A percentile compares a stretch with the other conserved stretches of the same genome.
Conservation (phyloP, 805 yeast species). For the Hemisphaericaspora nanyangensis region DNA sequence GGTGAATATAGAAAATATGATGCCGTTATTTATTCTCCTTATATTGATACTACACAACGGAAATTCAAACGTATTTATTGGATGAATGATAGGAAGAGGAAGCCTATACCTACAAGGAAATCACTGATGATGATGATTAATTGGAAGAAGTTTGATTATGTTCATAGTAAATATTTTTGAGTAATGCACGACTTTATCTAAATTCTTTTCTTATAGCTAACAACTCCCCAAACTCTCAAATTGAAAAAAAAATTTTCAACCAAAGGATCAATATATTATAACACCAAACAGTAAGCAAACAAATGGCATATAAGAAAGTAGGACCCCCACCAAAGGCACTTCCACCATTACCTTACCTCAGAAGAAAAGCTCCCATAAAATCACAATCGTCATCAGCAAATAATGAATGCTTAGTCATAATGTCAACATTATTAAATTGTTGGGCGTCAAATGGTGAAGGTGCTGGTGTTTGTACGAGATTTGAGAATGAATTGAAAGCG, state of each 20-base stretch:
- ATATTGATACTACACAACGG: constrained; percentile 9
- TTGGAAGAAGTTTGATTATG: neutral
- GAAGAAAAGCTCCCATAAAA: constrained; percentile 45
- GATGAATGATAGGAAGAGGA: constrained; percentile 15
- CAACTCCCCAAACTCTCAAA: neutral
- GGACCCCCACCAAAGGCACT: constrained; percentile 37
- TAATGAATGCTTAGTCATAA: constrained; percentile 72
- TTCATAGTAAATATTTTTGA: neutral
- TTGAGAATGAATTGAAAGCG: constrained; percentile 66
- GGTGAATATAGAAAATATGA: constrained; percentile 12
- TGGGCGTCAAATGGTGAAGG: constrained; percentile 97
- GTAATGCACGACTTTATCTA: neutral
- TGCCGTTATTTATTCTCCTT: constrained; percentile 25
- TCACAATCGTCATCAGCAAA: constrained; percentile 26
- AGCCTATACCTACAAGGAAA: neutral
- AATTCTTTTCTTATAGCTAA: no score
- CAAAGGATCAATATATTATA: neutral
- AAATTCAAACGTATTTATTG: constrained; percentile 32
- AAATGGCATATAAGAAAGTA: constrained; percentile 42
- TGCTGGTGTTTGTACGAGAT: constrained; percentile 54
- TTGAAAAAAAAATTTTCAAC: neutral
- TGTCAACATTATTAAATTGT: constrained; percentile 85
- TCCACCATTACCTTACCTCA: constrained; percentile 76
- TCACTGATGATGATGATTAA: neutral
- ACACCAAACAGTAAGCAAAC: neutral